phyloP scores from a whole-genome alignment of 306 rosid genomes.

The Macrotyloma uniflorum region DNA sequence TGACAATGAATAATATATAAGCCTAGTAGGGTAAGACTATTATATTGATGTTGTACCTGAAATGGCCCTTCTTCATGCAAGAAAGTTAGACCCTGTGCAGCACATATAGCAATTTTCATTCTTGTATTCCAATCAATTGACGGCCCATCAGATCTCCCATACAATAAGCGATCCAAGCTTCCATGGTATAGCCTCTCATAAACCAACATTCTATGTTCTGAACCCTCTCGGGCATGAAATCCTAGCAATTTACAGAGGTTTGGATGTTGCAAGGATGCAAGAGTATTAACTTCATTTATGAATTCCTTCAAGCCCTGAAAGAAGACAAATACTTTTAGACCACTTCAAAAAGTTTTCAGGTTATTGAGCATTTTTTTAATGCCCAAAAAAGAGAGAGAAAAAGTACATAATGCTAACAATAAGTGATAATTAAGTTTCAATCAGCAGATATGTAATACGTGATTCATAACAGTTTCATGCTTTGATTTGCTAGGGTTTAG shows the following conservation, averaged over 20 bases:
- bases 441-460: not conserved
- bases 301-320: constrained; percentile 91
- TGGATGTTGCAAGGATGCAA: constrained; percentile 90
- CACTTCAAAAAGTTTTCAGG: constrained; percentile 17
- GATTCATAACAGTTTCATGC: constrained; percentile 7
- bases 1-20: not conserved
- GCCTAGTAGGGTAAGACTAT: not conserved
- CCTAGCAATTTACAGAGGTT: constrained; percentile 97
- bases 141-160: constrained; percentile 93
- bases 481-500: constrained; percentile 17
- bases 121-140: constrained; percentile 96
- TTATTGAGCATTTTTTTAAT: not conserved
- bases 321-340: constrained; percentile 24
- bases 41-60: constrained; percentile 60
- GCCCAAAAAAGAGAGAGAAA: not conserved
- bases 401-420: not conserved
- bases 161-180: constrained; percentile 80
- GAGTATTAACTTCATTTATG: constrained; percentile 72
- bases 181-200: constrained; percentile 96
- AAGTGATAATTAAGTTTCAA: not conserved
- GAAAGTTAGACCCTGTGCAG: constrained; percentile 97
- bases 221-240: constrained; percentile 86
- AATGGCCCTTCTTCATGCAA: constrained; percentile 99
- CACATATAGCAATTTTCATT: constrained; percentile 87
- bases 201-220: constrained; percentile 79